Evolutionary conservation across 768 basidiomycete species (phyloP), one percentile per base, ranked within the genome.

Genomic region (Suillus subalutaceus): DNA sequence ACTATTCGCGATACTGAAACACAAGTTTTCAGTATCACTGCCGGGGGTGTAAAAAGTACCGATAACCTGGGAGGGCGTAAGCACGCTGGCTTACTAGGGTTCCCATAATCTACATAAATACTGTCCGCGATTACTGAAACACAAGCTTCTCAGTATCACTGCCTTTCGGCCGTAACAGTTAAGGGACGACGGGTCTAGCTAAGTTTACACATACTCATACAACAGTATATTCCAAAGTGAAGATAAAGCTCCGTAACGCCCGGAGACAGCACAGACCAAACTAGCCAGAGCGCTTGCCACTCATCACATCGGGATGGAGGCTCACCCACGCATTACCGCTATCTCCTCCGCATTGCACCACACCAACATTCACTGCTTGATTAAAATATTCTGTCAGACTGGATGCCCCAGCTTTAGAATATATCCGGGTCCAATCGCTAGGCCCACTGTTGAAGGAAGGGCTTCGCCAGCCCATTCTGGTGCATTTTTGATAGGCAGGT

Each of bases 371-470:
- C 56, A 75, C 74, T 32, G 85, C 85, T 63, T 79, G 68, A 12
- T 66, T 69, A 26, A 76, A 63, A 66, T 86, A 87, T 56, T 82
- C 78, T 32, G 74, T 72, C 67, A 85, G 84, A 37, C 72, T 79
- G 6, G 76, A 46, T 6, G 80, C 82, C 1, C 82, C 81, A 10
- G 82, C 83, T 46, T 72, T 72, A 70, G 72, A 70, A 62, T 85
- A 86, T 2, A 81, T 72, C 7, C 41, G 68, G 71, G 65, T 74
- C 74, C 40, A 13, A 87, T 66, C 38, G 74, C 69, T 35, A 72
- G 44, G 16, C 78, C 81, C 9, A 87, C 66, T 1, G 62, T 35
- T 32, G 82, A 82, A 65, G 83, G 79, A 9, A 73, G 37, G 78
- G 72, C 30, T 68, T 72, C 23, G 55, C 35, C 43, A 68, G 62